These are phyloP conservation scores for Leucogyrophana mollusca DNA, from an alignment of 768 basidiomycete genomes.

Conservation along the genomic window DNA sequence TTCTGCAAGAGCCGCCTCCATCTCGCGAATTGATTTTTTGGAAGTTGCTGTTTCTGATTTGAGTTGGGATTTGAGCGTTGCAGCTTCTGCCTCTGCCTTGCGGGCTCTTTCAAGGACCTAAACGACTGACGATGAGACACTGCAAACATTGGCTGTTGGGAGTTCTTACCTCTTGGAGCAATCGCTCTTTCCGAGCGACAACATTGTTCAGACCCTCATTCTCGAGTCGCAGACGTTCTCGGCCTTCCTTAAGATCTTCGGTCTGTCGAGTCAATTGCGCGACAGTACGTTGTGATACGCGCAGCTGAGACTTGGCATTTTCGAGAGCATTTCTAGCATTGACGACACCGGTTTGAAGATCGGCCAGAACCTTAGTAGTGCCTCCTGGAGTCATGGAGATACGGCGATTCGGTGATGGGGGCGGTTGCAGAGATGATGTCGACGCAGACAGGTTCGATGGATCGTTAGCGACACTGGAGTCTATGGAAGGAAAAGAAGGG, in stretches of 20 bases:
- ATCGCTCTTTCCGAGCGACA: conserved; percentile 81
- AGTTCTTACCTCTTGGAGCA: conserved; percentile 75
- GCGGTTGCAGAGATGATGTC: conserved; percentile 38
- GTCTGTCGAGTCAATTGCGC: conserved; percentile 82
- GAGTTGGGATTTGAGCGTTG: conserved; percentile 64
- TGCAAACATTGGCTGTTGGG: too few relatives aligned
- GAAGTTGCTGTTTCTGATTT: conserved; percentile 70
- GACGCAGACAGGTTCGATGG: conserved; percentile 33
- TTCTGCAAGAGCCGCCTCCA: conserved; percentile 73
- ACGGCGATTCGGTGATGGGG: conserved; percentile 49
- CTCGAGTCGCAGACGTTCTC: conserved; percentile 79
- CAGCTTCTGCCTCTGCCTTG: conserved; percentile 79
- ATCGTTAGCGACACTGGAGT: conserved; percentile 28
- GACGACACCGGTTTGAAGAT: conserved; percentile 80
- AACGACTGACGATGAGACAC: conserved; percentile 2
- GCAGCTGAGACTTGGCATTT: conserved; percentile 80
- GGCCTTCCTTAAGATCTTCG: conserved; percentile 85
- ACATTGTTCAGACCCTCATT: conserved; percentile 89
- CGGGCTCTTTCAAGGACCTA: conserved; percentile 82
- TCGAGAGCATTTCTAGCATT: conserved; percentile 80
- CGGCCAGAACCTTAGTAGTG: conserved; percentile 85
- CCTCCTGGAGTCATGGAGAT: conserved; percentile 70
- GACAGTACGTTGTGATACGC: conserved; percentile 79
- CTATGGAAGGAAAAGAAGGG: conserved; percentile 32
- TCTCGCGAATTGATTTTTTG: conserved; percentile 77